These are phyloP conservation scores for Choanephora cucurbitarum DNA, from an alignment of 371 early-diverging fungal species.

Conservation along the genomic window DNA sequence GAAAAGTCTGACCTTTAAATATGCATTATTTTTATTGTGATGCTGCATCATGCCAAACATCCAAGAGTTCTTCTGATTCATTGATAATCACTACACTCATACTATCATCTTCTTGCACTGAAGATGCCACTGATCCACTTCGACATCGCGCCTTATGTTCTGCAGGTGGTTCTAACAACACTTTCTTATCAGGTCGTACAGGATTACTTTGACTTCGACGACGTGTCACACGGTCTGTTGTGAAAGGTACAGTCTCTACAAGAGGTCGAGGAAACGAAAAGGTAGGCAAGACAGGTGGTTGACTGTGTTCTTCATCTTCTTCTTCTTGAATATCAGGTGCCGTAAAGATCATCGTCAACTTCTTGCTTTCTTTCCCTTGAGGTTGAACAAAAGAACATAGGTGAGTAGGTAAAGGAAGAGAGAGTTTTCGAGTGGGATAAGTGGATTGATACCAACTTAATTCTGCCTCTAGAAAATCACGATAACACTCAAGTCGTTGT, in stretches of 20 bases:
- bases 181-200: slow-evolving; percentile 25
- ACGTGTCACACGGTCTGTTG: slow-evolving; percentile 22
- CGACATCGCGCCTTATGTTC: slow-evolving; percentile 14
- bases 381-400: slow-evolving; percentile 8
- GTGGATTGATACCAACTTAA: slow-evolving; percentile 33
- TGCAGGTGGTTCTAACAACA: slow-evolving; percentile 11
- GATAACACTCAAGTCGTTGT: slow-evolving; percentile 69
- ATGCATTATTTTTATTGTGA: not conserved
- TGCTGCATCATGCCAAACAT: not conserved
- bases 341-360: slow-evolving; percentile 6
- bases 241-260: not conserved
- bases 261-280: no score
- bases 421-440: slow-evolving; percentile 30
- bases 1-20: no score
- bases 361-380: slow-evolving; percentile 5
- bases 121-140: slow-evolving; percentile 36
- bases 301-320: slow-evolving; percentile 1
- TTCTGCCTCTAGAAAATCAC: slow-evolving; percentile 71
- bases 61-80: slow-evolving; percentile 14
- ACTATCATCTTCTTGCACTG: slow-evolving; percentile 34
- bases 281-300: not conserved
- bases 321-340: slow-evolving; percentile 5
- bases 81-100: slow-evolving; percentile 35
- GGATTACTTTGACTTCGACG: slow-evolving; percentile 41
- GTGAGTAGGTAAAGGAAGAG: slow-evolving; percentile 19